These are phyloP conservation scores for Zalaria sp. DNA, from an alignment of 2,329 filamentous ascomycete species.

Conservation along the genomic window DNA sequence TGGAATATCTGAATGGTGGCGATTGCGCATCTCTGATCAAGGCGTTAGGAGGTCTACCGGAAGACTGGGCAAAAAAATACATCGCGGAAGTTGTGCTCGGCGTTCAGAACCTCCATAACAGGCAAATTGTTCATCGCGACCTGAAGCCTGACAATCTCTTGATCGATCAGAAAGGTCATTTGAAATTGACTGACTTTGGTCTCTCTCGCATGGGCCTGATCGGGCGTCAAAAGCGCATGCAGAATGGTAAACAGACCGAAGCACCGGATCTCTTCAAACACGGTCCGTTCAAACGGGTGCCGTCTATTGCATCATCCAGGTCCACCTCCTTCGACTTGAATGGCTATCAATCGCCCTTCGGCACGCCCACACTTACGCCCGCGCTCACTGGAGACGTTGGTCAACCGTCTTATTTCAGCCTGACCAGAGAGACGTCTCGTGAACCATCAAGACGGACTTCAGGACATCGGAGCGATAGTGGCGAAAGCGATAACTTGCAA, in stretches of 20 bases:
- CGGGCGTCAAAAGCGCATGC: slow-evolving; percentile 84
- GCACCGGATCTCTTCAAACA: slow-evolving; percentile 88
- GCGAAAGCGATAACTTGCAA: slow-evolving; percentile 71
- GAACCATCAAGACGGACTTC: slow-evolving; percentile 56
- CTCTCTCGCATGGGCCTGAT: slow-evolving; percentile 94
- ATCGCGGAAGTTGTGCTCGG: slow-evolving; percentile 93
- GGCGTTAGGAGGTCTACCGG: slow-evolving; percentile 75
- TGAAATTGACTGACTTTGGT: slow-evolving; percentile 96
- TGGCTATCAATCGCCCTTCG: slow-evolving; percentile 61
- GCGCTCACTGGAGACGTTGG: slow-evolving; percentile 52
- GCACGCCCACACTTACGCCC: slow-evolving; percentile 78
- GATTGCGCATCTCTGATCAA: slow-evolving; percentile 96
- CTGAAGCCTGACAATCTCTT: slow-evolving; percentile 94
- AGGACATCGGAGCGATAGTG: slow-evolving; percentile 80
- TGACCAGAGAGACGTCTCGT: slow-evolving; percentile 44
- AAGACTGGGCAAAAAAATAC: slow-evolving; percentile 98
- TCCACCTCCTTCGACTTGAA: slow-evolving; percentile 90
- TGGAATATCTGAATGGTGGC: slow-evolving; percentile 97
- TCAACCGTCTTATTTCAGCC: slow-evolving; percentile 87
- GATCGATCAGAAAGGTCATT: slow-evolving; percentile 90
- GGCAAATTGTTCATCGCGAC: slow-evolving; percentile 92
- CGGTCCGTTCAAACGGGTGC: slow-evolving; percentile 74
- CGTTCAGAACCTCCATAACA: slow-evolving; percentile 85
- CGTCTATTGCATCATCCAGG: slow-evolving; percentile 77
- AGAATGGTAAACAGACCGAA: slow-evolving; percentile 64